Evolutionary conservation across 2,329 filamentous ascomycete species (phyloP), one percentile per base, ranked within the genome.

Genomic region (Teratosphaeria nubilosa): DNA sequence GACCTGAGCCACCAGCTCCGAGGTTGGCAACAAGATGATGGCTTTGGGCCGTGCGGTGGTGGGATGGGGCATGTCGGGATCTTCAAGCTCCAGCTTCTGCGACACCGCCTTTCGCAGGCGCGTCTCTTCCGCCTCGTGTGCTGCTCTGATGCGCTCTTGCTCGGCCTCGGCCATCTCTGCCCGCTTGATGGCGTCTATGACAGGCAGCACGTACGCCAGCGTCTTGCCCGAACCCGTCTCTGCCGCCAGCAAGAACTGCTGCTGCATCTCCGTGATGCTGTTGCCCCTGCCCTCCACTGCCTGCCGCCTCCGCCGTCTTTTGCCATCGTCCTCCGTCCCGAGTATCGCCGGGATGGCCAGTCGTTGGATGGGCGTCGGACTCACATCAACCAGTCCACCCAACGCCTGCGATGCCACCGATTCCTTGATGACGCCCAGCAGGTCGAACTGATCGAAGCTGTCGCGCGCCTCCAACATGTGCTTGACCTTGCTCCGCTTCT

Each of bases 161-260:
- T 76, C 75, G 64, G 85, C 82, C 20, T 81, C 80, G 32, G 78
- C 77, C 1, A 82, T 78, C 57, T 83, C 79, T 16, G 84, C 85
- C 34, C 83, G 77, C 75, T 99, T 99, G 66, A 99, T 74, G 9
- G 89, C 88, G 73, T 99, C 85, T 56, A 99, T 79, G 16, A 86
- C 81, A 0, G 94, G 95, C 5, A 96, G 75, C 5, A 97, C 77
- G 70, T 99, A 99, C 9, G 94, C 90, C 61, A 99, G 78, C 0
- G 94, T 99, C 78, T 99, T 99, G 60, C 94, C 94, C 0, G 94
- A 97, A 13, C 94, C 94, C 0, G 94, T 99, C 77, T 99, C 94
- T 11, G 94, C 94, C 3, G 94, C 94, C 54, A 99, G 79, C 13
- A 99, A 80, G 69, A 90, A 96, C 56, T 85, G 79, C 56, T 85